Base-by-base conservation (phyloP, 345 rosid genomes). In the Diplotaxis tenuifolia region DNA sequence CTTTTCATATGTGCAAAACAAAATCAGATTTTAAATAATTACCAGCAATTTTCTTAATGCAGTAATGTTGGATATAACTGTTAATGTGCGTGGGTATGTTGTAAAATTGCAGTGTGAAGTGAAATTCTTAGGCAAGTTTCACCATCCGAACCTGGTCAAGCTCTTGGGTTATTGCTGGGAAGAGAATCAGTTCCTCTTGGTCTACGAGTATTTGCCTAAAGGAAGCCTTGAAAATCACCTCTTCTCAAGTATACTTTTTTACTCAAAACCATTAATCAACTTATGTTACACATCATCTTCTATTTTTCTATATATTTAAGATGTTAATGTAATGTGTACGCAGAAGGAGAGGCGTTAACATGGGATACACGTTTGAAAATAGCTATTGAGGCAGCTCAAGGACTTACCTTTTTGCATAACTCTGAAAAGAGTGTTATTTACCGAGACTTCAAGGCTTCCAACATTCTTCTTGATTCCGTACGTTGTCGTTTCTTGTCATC, bases 91-190 rank as follows among this genome's bases (percentile, higher is more conserved):
- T n/a, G 1, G 28, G n/a, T 40, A 14, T 62, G 7, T 47, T 65
- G 67, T 49, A 18, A 70, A 47, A 34, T 1, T 71, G 74, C 85
- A 93, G 98, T 83, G 89, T 4, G 98, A 93, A 72, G 97, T 93
- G 75, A 75, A 74, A 68, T 89, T 89, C 54, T 23, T 90, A 75
- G 98, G 98, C 6, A 91, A 91, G 55, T 87, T 90, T 75, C 81
- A 83, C 7, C 98, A 93, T 67, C 92, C 93, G 16, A 93, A 89
- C 78, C 79, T 93, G 25, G 98, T 93, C 22, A 91, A 82, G 73
- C 86, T 93, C 2, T 32, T 93, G 45, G 98, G 98, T 4, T 93
- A 89, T 28, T 93, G 98, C 34, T 82, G 87, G 86, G 97, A 93
- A 70, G 94, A 91, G 1, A 73, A 34, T 0, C 87, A 82, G 6